phyloP scores from a whole-genome alignment of 495 filamentous ascomycete species.

The Pseudotulostoma volvatum region DNA sequence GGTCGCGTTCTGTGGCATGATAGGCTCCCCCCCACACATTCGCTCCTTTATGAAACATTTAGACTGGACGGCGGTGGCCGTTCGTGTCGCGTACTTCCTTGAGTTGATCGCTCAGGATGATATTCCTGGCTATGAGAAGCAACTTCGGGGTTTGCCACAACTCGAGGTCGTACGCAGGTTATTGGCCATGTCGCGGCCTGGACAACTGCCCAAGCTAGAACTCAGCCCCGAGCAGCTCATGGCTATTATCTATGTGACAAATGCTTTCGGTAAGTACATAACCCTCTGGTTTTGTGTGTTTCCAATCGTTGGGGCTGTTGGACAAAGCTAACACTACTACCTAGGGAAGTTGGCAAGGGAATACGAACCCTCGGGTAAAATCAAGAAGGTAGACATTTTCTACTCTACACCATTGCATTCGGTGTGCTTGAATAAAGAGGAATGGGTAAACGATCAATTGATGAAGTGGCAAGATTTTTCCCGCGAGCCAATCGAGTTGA shows the following conservation, averaged over 20 bases:
- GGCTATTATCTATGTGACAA: not conserved
- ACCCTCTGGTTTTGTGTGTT: no score
- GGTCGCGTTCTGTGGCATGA: conserved; percentile 8
- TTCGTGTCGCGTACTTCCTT: conserved; percentile 5
- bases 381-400: conserved; percentile 29
- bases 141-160: not conserved
- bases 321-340: no score
- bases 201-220: not conserved
- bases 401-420: conserved; percentile 19
- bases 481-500: conserved; percentile 8
- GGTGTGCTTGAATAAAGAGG: conserved; percentile 15
- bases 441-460: conserved; percentile 23
- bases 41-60: not conserved
- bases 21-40: conserved; percentile 8
- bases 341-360: conserved; percentile 28
- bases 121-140: not conserved
- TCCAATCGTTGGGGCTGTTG: no score
- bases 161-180: not conserved
- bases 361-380: conserved; percentile 25
- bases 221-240: not conserved
- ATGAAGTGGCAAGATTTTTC: conserved; percentile 21
- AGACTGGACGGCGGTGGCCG: conserved; percentile 3
- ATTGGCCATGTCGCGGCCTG: not conserved
- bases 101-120: conserved; percentile 3
- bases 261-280: conserved; percentile 14